These are phyloP conservation scores for Pyrenophora graminea DNA, from an alignment of 2,329 filamentous ascomycete genomes.

Conservation along the genomic window DNA sequence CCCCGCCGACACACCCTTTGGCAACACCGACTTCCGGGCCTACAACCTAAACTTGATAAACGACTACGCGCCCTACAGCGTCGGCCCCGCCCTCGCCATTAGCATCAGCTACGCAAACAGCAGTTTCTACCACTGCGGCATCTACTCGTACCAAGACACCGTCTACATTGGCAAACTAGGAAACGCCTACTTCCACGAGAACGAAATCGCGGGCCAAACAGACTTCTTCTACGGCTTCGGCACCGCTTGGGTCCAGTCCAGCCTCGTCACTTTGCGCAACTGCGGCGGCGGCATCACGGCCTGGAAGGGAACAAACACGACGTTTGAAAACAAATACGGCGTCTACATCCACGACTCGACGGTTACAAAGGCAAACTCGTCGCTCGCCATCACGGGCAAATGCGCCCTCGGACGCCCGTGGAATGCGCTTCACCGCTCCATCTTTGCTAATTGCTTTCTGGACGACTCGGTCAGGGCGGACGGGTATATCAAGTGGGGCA, in stretches of 20 bases:
- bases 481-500: constrained; percentile 62
- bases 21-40: constrained; percentile 64
- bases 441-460: constrained; percentile 61
- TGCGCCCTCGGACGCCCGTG: constrained; percentile 67
- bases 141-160: constrained; percentile 72
- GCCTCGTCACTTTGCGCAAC: constrained; percentile 58
- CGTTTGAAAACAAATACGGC: constrained; percentile 68
- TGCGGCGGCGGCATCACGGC: constrained; percentile 71
- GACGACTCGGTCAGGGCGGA: constrained; percentile 58
- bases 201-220: constrained; percentile 65
- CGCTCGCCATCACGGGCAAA: constrained; percentile 45
- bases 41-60: constrained; percentile 72
- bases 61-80: constrained; percentile 57
- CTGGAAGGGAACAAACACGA: constrained; percentile 71
- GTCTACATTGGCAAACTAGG: constrained; percentile 70
- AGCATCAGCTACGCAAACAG: constrained; percentile 67
- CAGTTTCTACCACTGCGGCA: constrained; percentile 68
- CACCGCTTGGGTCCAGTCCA: constrained; percentile 64
- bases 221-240: constrained; percentile 73
- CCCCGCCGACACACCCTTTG: constrained; percentile 64
- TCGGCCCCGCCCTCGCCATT: constrained; percentile 64
- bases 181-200: constrained; percentile 67
- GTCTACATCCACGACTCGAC: constrained; percentile 64
- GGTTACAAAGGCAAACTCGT: constrained; percentile 60
- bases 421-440: constrained; percentile 61